These are phyloP conservation scores for Lithospermum erythrorhizon DNA, from an alignment of 257 asterid species.

Conservation along the genomic window DNA sequence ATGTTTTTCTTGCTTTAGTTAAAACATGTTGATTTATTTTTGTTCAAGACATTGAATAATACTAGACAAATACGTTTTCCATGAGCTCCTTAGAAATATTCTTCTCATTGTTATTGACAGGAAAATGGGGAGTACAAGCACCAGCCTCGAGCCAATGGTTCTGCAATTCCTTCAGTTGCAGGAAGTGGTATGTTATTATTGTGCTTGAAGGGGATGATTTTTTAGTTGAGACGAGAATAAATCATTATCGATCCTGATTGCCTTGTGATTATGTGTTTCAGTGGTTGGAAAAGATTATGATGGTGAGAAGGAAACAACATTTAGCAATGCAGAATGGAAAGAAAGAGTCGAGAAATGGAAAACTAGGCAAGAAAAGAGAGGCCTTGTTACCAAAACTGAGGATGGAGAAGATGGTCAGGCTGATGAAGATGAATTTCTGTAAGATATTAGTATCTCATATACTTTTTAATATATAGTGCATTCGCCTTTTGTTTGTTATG, in stretches of 20 bases:
- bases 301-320: constrained; percentile 43
- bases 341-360: constrained; percentile 81
- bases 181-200: constrained; percentile 46
- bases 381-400: constrained; percentile 39
- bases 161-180: constrained; percentile 31
- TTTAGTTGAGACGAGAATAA: not conserved
- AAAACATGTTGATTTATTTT: too few species aligned
- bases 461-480: too few species aligned
- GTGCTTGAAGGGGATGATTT: not conserved
- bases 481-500: not conserved
- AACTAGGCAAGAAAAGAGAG: constrained; percentile 64
- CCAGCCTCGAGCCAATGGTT: constrained; percentile 25
- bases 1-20: not conserved
- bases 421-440: constrained; percentile 54
- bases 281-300: constrained; percentile 57
- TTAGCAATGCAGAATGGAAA: constrained; percentile 57
- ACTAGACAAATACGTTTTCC: too few species aligned
- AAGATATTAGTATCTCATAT: constrained; percentile 6
- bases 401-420: constrained; percentile 33
- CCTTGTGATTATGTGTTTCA: constrained; percentile 3
- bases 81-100: too few species aligned
- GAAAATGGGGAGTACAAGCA: constrained; percentile 37
- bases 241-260: not conserved
- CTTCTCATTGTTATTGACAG: constrained; percentile 19
- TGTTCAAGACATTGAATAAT: too few species aligned